Evolutionary conservation across 139 green algal genomes (phyloP).

Genomic region (Picochlorum sp.): DNA sequence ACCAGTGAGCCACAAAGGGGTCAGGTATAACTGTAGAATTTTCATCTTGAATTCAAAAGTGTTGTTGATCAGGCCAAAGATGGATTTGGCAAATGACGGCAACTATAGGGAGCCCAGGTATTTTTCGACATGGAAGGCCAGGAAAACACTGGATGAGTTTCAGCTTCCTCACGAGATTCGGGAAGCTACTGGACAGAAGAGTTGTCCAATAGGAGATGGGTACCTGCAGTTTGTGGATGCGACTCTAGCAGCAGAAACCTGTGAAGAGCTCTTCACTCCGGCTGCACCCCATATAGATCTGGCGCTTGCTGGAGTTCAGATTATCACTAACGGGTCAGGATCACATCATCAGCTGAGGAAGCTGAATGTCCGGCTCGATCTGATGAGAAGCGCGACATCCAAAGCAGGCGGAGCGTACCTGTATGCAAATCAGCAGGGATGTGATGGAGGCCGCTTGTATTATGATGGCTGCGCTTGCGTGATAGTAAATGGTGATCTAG

Average conservation of each 20-base stretch:
- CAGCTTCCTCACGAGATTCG: slow-evolving; percentile 53
- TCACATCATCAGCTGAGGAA: slow-evolving; percentile 82
- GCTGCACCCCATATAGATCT: slow-evolving; percentile 63
- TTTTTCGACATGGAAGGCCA: slow-evolving; percentile 81
- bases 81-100: slow-evolving; percentile 88
- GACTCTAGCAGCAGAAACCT: slow-evolving; percentile 74
- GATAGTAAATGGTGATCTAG: slow-evolving; percentile 80
- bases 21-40: slow-evolving; percentile 91
- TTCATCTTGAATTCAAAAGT: slow-evolving; percentile 71
- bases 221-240: slow-evolving; percentile 52
- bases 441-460: slow-evolving; percentile 91
- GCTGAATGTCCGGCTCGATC: slow-evolving; percentile 61
- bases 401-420: slow-evolving; percentile 94
- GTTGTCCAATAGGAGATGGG: slow-evolving; percentile 82
- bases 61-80: slow-evolving; percentile 89
- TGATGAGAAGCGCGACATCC: slow-evolving; percentile 72
- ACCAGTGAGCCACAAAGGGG: slow-evolving; percentile 80
- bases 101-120: slow-evolving; percentile 92
- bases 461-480: slow-evolving; percentile 84
- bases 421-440: slow-evolving; percentile 96
- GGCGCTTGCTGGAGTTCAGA: slow-evolving; percentile 77
- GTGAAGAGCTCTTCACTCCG: slow-evolving; percentile 96
- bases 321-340: slow-evolving; percentile 90
- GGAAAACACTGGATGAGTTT: slow-evolving; percentile 52
- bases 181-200: slow-evolving; percentile 47